Base-by-base conservation (phyloP, 495 filamentous ascomycete genomes). In the Neurospora discreta region DNA sequence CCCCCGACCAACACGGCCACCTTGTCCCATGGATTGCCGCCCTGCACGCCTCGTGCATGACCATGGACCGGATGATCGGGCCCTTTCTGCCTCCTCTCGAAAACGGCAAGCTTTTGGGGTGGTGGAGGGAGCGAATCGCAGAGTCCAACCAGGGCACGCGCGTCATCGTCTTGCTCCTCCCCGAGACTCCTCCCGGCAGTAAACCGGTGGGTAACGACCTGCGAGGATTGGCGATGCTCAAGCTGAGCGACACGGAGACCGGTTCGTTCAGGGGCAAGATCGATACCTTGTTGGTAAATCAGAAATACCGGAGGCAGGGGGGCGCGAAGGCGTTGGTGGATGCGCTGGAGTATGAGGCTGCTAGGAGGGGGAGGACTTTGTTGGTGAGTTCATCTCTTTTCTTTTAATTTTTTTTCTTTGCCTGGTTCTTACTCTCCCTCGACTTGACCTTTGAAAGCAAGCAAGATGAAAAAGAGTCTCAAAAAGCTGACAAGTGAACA, bases 21-120 rank as follows among this genome's bases (percentile, higher is more conserved):
- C 77, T 83, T 10, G 71, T 77, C 13, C 79, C 81, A 20, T 82
- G 81, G 76, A 77, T 83, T 33, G 81, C 81, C 38, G 81, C 80
- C 30, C 74, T 83, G 23, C 80, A 83, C 70, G 81, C 80, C 18
- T 77, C 77, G 0, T 81, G 81, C 72, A 82, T 83, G 73, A 77
- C 76, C 9, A 72, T 75, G 40, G 81, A 83, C 74, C 73, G 75
- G 43, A 80, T 80, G 75, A 74, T 80, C 68, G 80, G 81, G 36
- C 80, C 81, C 5, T 83, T 83, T 58, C 72, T 82, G 20, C 80
- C 79, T 15, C 81, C 81, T 0, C 71, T 82, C 52, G 78, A 74
- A 69, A 78, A 78, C 77, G 80, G 80, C 44, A 82, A 80, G 71
- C 79, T 83, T 39, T 74, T 83, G 42, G 71, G 75, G 2, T 81